These are phyloP conservation scores for Metarhizium brunneum DNA, from an alignment of 2,329 filamentous ascomycete genomes.

Conservation along the genomic window DNA sequence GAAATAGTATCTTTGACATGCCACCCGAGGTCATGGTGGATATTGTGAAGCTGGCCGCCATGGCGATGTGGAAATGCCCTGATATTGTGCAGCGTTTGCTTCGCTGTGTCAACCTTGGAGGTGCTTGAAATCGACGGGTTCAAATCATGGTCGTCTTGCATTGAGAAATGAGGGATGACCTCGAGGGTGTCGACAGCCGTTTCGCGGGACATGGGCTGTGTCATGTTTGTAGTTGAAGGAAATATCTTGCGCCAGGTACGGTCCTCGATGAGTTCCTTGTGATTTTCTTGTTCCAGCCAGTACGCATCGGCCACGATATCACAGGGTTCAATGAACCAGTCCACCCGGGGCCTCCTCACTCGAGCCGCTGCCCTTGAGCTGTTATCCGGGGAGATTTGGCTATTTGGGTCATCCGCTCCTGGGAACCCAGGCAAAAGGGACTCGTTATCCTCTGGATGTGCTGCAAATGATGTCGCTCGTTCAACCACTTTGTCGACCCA, in stretches of 20 bases:
- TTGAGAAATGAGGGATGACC: conserved; percentile 15
- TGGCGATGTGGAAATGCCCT: conserved; percentile 47
- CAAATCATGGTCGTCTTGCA: conserved; percentile 13
- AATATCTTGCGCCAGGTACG: conserved; percentile 68
- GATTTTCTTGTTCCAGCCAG: conserved; percentile 77
- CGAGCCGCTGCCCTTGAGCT: conserved; percentile 43
- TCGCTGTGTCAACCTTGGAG: conserved; percentile 33
- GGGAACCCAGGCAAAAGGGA: conserved; percentile 34
- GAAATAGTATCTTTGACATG: conserved; percentile 44
- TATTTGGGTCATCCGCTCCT: conserved; percentile 33
- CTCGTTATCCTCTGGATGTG: conserved; percentile 14
- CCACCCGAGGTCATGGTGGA: conserved; percentile 41
- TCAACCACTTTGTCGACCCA: conserved; percentile 65
- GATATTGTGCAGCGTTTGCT: conserved; percentile 49
- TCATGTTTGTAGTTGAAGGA: conserved; percentile 26
- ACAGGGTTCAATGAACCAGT: conserved; percentile 76
- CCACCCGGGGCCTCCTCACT: conserved; percentile 62
- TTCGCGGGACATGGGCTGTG: conserved; percentile 22
- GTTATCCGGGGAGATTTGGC: conserved; percentile 33
- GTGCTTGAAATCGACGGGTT: conserved; percentile 14
- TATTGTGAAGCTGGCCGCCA: conserved; percentile 35
- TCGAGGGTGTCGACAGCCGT: conserved; percentile 16
- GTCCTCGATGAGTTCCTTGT: conserved; percentile 76
- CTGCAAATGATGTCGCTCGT: conserved; percentile 17
- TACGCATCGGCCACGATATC: conserved; percentile 84